phyloP scores from a whole-genome alignment of 345 rosid species.

The Geranium brycei region DNA sequence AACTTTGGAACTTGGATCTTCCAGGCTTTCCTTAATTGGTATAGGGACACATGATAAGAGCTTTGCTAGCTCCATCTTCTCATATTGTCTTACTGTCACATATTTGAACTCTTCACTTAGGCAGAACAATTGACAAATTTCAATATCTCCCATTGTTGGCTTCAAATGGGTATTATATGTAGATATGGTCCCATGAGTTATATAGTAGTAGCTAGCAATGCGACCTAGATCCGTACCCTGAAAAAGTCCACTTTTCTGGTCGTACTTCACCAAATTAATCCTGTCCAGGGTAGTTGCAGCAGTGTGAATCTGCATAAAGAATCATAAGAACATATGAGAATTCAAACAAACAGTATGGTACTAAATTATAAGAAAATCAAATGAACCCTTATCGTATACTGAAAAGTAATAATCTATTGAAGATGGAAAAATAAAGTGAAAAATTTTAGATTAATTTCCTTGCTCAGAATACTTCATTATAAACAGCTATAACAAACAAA shows the following conservation, averaged over 20 bases:
- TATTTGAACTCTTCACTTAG: slow-evolving; percentile 90
- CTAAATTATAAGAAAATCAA: neutral
- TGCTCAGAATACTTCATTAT: neutral
- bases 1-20: slow-evolving; percentile 93
- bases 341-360: neutral
- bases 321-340: slow-evolving; percentile 2
- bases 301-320: slow-evolving; percentile 57
- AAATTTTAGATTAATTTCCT: neutral
- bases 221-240: slow-evolving; percentile 98
- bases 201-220: slow-evolving; percentile 93
- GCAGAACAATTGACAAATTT: slow-evolving; percentile 73
- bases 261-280: slow-evolving; percentile 80
- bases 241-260: slow-evolving; percentile 85
- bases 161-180: slow-evolving; percentile 87
- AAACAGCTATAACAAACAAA: too few species aligned
- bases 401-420: neutral
- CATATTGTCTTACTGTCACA: slow-evolving; percentile 91
- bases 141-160: slow-evolving; percentile 95
- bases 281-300: slow-evolving; percentile 86
- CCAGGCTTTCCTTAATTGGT: slow-evolving; percentile 88
- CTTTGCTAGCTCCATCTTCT: slow-evolving; percentile 96
- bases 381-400: neutral
- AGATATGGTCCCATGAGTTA: slow-evolving; percentile 83
- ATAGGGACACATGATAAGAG: slow-evolving; percentile 88
- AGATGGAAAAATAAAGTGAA: too few species aligned